phyloP scores from a whole-genome alignment of 768 basidiomycete species.

The Daedaleopsis nitida region DNA sequence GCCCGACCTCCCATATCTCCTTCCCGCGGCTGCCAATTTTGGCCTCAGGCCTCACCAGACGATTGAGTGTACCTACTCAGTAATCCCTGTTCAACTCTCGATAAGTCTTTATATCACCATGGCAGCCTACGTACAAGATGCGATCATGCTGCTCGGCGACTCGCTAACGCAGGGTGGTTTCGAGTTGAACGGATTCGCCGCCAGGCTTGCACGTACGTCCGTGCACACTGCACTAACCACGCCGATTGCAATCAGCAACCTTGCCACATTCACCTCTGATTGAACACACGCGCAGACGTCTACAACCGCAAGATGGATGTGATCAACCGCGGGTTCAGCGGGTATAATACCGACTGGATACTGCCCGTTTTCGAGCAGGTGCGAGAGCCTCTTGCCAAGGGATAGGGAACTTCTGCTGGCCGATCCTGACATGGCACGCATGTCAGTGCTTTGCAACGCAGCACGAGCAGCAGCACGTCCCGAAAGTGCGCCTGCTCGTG shows the following conservation, averaged over 20 bases:
- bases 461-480: conserved; percentile 46
- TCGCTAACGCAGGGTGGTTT: conserved; percentile 77
- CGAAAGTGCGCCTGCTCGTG: conserved; percentile 70
- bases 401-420: background rate
- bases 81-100: too few relatives aligned
- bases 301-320: conserved; percentile 86
- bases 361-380: conserved; percentile 80
- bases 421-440: too few relatives aligned
- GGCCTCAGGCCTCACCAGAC: too few relatives aligned
- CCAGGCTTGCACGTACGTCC: conserved; percentile 64
- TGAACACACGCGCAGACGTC: conserved; percentile 46
- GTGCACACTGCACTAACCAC: background rate
- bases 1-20: too few relatives aligned
- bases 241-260: background rate
- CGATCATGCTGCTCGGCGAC: conserved; percentile 78
- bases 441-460: conserved; percentile 60
- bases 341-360: conserved; percentile 89
- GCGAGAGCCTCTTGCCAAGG: background rate
- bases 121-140: conserved; percentile 61
- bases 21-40: too few relatives aligned
- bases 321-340: conserved; percentile 80
- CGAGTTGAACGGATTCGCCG: conserved; percentile 62
- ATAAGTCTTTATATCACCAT: conserved; percentile 34
- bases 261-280: background rate
- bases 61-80: too few relatives aligned